phyloP scores from a whole-genome alignment of 2,329 filamentous ascomycete species.

The Aspergillus sp. region DNA sequence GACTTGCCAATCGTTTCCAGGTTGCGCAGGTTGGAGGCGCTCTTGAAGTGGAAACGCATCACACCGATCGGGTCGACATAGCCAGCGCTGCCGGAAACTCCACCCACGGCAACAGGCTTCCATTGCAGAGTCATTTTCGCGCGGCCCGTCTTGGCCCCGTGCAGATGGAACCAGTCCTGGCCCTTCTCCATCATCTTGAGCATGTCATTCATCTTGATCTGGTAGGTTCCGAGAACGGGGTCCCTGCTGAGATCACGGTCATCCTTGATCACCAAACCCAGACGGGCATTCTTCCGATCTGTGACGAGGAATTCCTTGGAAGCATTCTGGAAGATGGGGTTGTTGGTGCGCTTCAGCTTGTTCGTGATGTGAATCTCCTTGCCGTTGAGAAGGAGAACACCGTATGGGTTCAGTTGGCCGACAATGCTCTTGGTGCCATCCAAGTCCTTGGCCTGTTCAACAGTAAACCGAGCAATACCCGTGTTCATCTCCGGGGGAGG shows the following conservation, averaged over 20 bases:
- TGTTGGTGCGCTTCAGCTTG: slow-evolving; percentile 95
- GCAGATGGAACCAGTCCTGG: slow-evolving; percentile 92
- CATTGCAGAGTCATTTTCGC: slow-evolving; percentile 90
- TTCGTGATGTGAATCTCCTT: slow-evolving; percentile 87
- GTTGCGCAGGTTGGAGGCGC: slow-evolving; percentile 80
- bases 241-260: slow-evolving; percentile 83
- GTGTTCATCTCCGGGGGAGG: slow-evolving; percentile 87
- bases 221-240: slow-evolving; percentile 83
- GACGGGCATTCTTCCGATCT: slow-evolving; percentile 82
- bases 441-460: slow-evolving; percentile 95
- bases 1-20: slow-evolving; percentile 95
- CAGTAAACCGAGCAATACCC: slow-evolving; percentile 87
- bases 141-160: slow-evolving; percentile 76
- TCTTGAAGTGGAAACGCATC: slow-evolving; percentile 88
- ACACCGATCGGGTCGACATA: slow-evolving; percentile 94
- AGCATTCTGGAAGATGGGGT: slow-evolving; percentile 91
- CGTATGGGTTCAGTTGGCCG: slow-evolving; percentile 88
- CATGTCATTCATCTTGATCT: slow-evolving; percentile 94
- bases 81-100: slow-evolving; percentile 73
- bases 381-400: slow-evolving; percentile 81
- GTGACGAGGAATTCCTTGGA: slow-evolving; percentile 94
- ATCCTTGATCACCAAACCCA: slow-evolving; percentile 93
- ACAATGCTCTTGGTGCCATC: slow-evolving; percentile 90
- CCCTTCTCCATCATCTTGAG: slow-evolving; percentile 86
- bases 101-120: slow-evolving; percentile 89